Evolutionary conservation across 192 early-diverging fungal species (phyloP).

Genomic region (Coemansia sp.): DNA sequence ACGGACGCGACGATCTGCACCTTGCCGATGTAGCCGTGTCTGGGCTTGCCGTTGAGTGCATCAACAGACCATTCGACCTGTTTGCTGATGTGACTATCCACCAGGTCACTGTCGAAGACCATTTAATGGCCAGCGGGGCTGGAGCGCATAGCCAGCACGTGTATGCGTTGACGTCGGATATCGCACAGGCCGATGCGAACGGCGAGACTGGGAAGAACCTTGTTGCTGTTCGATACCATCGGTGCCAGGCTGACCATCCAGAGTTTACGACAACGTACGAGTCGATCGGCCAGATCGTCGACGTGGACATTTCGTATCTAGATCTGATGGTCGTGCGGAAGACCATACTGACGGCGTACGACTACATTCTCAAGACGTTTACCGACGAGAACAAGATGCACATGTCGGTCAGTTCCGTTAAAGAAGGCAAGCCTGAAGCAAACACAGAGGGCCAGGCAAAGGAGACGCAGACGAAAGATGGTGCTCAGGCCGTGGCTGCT

Average conservation of each 20-base stretch:
- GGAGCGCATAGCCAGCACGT: constrained; percentile 26
- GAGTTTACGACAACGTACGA: constrained; percentile 75
- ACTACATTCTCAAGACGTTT: constrained; percentile 82
- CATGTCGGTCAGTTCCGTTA: constrained; percentile 10
- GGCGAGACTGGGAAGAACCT: constrained; percentile 63
- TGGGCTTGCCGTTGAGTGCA: constrained; percentile 70
- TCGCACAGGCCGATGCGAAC: constrained; percentile 51
- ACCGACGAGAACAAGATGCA: constrained; percentile 41
- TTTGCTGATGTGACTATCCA: constrained; percentile 74
- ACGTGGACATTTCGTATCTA: constrained; percentile 76
- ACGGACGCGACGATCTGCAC: constrained; percentile 50
- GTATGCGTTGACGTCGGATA: constrained; percentile 52
- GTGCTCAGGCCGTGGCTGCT: not conserved
- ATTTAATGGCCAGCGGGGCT: constrained; percentile 16
- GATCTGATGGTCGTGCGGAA: constrained; percentile 84
- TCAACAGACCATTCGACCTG: constrained; percentile 65
- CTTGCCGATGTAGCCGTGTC: constrained; percentile 61
- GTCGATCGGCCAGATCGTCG: constrained; percentile 78
- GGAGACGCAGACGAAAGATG: constrained; percentile 2
- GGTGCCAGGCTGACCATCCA: constrained; percentile 70
- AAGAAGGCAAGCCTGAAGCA: not conserved
- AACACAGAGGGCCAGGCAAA: not conserved
- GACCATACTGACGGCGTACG: constrained; percentile 82
- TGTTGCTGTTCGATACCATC: constrained; percentile 71
- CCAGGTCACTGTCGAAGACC: constrained; percentile 79